Evolutionary conservation across 805 yeast genomes (phyloP).

Genomic region (Saccharomycopsis sp.): DNA sequence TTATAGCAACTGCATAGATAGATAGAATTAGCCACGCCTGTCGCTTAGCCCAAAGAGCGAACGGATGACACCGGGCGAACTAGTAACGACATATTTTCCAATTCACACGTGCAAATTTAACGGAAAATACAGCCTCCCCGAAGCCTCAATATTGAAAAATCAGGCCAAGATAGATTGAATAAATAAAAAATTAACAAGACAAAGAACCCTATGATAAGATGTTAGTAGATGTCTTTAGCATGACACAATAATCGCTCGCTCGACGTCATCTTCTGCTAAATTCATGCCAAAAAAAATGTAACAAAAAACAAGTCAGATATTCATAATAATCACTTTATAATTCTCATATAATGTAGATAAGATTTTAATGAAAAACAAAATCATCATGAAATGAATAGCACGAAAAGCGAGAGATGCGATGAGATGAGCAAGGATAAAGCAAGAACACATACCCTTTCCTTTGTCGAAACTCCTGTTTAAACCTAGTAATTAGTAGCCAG

Average conservation of each 20-base stretch:
- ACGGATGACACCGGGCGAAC: not conserved
- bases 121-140: not conserved
- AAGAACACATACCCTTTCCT: not conserved
- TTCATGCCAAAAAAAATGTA: not conserved
- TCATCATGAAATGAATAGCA: not conserved
- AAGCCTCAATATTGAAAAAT: not conserved
- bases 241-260: not conserved
- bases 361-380: constrained; percentile 5
- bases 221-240: not conserved
- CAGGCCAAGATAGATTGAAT: not conserved
- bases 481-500: not conserved
- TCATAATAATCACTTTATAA: constrained; percentile 15
- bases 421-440: not conserved
- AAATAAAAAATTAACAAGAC: too few species aligned
- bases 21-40: too few species aligned
- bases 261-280: not conserved
- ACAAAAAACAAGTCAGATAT: not conserved
- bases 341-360: constrained; percentile 23
- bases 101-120: not conserved
- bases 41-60: too few species aligned
- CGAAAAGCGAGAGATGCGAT: not conserved
- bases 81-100: not conserved
- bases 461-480: not conserved
- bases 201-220: not conserved
- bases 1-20: too few species aligned